Conservation (phyloP, 352 stramenopile species). For the Phytophthora agathidicida region DNA sequence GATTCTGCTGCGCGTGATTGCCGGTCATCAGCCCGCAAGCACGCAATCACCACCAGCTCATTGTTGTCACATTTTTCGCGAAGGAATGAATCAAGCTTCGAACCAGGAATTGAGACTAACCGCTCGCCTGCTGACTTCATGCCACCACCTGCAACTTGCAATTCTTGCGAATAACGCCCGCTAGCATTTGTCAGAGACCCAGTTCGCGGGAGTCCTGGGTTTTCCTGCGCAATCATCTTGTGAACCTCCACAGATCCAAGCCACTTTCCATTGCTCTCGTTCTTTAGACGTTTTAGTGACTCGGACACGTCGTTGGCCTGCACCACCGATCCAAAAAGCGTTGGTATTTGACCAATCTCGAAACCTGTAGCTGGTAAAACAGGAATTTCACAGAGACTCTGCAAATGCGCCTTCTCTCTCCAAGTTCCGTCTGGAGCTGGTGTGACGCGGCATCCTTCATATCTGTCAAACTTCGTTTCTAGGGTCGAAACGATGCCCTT, state of each 20-base stretch:
- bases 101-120: conserved; percentile 44
- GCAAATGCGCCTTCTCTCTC: conserved; percentile 50
- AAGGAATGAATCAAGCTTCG: conserved; percentile 61
- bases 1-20: conserved; percentile 57
- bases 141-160: conserved; percentile 51
- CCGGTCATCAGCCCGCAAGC: conserved; percentile 66
- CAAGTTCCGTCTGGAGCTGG: conserved; percentile 68
- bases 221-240: conserved; percentile 53
- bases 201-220: conserved; percentile 65
- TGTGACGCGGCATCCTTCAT: conserved; percentile 70
- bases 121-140: conserved; percentile 37
- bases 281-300: conserved; percentile 51
- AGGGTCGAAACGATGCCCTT: conserved; percentile 68
- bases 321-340: conserved; percentile 53
- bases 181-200: conserved; percentile 71
- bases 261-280: conserved; percentile 60
- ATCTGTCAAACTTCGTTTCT: conserved; percentile 76
- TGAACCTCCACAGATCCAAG: conserved; percentile 73
- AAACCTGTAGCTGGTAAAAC: conserved; percentile 60
- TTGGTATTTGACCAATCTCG: conserved; percentile 60
- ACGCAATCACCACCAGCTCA: conserved; percentile 71
- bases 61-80: conserved; percentile 38
- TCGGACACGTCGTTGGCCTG: conserved; percentile 47
- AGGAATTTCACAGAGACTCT: conserved; percentile 71
- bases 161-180: conserved; percentile 74